Evolutionary conservation across 75 land plant species (phyloP), one percentile per base, ranked within the genome.

Genomic region (Isoetes taiwanensis): DNA sequence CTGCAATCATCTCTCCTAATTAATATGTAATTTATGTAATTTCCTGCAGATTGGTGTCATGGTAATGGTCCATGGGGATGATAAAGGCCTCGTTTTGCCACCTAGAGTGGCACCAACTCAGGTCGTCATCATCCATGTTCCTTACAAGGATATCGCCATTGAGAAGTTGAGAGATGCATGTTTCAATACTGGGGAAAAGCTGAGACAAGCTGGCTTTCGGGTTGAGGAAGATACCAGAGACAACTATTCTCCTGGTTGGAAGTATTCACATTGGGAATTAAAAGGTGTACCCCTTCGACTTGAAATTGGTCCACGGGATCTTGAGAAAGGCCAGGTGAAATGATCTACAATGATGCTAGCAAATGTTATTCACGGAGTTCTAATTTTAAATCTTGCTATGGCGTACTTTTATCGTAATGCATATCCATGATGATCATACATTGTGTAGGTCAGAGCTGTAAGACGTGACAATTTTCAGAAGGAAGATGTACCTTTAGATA

Each of bases 31-130:
- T 37, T 9, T 37, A 37, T 37, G 39, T 9, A 10, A 14, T 14
- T 30, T 23, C 38, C 19, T 70, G 23, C 70, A 94, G 99, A 94
- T 94, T 66, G 99, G 99, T 6, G 99, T 94, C n/a, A 88, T 94
- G 96, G 81, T 94, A 9, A 94, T 94, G 99, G 83, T 94, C 58
- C 99, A 94, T 71, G 99, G 99, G 34, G 99, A 94, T 75, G 90
- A 94, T 68, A 89, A 88, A 58, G 99, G 99, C 34, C 61, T 94
- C 60, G 96, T 94, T 34, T 55, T 94, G 34, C 99, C 99, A 32
- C 99, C 99, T 14, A 72, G 73, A 70, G 96, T 94, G 0, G 96
- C 99, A 27, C 65, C 99, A 16, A 42, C 78, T 28, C 99, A 94
- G 71, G 71, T 84, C 34, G 74, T 94, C 58, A 80, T 94, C 16